Conservation (phyloP, 805 yeast genomes). For the Candida nanaspora region DNA sequence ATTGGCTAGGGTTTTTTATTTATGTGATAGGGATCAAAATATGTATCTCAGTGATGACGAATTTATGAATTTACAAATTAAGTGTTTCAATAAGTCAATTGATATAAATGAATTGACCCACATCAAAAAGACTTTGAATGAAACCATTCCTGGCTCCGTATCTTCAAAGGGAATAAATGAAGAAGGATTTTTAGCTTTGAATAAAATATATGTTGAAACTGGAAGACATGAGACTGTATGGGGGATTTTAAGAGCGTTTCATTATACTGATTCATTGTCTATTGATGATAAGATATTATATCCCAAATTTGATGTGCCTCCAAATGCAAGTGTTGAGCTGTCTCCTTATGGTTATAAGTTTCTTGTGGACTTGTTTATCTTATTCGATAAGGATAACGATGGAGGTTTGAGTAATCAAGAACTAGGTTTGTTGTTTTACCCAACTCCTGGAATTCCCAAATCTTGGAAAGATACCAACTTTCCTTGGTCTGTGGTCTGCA, state of each 20-base stretch:
- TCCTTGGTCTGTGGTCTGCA: slow-evolving; percentile 83
- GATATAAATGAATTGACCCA: slow-evolving; percentile 40
- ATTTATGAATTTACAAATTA: slow-evolving; percentile 58
- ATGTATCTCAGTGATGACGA: slow-evolving; percentile 71
- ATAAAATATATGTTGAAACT: slow-evolving; percentile 76
- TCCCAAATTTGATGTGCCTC: slow-evolving; percentile 72
- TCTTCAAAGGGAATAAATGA: slow-evolving; percentile 51
- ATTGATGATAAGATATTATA: slow-evolving; percentile 71
- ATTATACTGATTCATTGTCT: slow-evolving; percentile 88
- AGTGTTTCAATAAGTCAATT: slow-evolving; percentile 58
- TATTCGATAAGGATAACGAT: slow-evolving; percentile 92
- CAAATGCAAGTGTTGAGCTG: slow-evolving; percentile 75
- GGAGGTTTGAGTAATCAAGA: slow-evolving; percentile 86
- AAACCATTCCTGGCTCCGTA: slow-evolving; percentile 20
- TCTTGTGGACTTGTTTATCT: slow-evolving; percentile 79
- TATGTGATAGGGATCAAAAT: slow-evolving; percentile 88
- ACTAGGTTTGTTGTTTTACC: slow-evolving; percentile 59
- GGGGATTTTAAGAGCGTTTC: slow-evolving; percentile 85
- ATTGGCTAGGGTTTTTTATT: slow-evolving; percentile 69
- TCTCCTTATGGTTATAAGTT: slow-evolving; percentile 91
- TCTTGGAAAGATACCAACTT: slow-evolving; percentile 82
- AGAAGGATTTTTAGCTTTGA: slow-evolving; percentile 70
- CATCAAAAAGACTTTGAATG: slow-evolving; percentile 30
- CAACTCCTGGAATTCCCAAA: slow-evolving; percentile 90
- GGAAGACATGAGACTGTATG: slow-evolving; percentile 97